Evolutionary conservation across 306 rosid genomes (phyloP), one percentile per base, ranked within the genome.

Genomic region (Pterocarpus santalinus): DNA sequence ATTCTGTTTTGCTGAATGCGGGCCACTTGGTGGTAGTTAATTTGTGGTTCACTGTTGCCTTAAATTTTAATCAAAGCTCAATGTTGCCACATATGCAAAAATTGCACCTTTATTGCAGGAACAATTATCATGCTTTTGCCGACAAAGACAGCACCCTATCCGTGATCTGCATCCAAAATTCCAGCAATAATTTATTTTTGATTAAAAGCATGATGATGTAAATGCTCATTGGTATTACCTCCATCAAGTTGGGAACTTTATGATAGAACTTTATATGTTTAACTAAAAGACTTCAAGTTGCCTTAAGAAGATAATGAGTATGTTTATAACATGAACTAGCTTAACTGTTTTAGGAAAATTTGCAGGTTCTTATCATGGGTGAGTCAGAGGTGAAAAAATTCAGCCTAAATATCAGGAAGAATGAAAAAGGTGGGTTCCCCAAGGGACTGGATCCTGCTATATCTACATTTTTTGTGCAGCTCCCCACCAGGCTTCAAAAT

Each of bases 401-500:
- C 71, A 82, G 88, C 80, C 38, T 78, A 82, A 80, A 77, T 57
- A 79, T 75, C 62, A 56, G 53, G 60, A 89, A 84, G 84, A 89
- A 83, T 65, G 82, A 80, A 80, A 85, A 82, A 62, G 76, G 72
- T 71, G 80, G 88, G 71, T 85, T 53, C 55, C 79, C 74, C 70
- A 85, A 77, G 86, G 68, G 79, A 41, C 72, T 89, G 68, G 67
- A 89, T 80, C 83, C 86, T 49, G 88, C 82, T 44, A 74, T 91
- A 83, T 87, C 93, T 52, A 80, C 89, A 22, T 86, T 90, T 80
- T 83, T 91, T 79, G 90, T 77, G 80, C 94, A 90, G 82, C 85
- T 95, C 9, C 94, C 97, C 66, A 82, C 82, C 81, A 91, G 72
- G 89, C 79, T 94, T 80, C 97, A 90, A 57, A 88, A 80, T 84